phyloP scores from a whole-genome alignment of 2,329 filamentous ascomycete species.

The Akanthomyces uredinophilus region DNA sequence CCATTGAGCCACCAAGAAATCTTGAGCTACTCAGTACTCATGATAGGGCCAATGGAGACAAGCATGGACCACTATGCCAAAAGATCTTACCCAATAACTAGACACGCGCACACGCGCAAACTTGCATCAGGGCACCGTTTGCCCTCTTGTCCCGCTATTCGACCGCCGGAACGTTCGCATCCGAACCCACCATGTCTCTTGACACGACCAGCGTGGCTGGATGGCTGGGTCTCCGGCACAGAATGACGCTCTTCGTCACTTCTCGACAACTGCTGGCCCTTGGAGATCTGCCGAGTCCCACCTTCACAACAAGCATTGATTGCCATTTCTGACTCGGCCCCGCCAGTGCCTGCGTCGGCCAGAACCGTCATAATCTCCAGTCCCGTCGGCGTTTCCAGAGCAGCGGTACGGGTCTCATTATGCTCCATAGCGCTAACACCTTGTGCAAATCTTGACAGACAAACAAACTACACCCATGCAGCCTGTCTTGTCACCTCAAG shows the following conservation, averaged over 20 bases:
- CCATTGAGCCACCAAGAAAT: too few relatives aligned
- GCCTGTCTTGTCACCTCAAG: too few relatives aligned
- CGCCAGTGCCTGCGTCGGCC: background rate
- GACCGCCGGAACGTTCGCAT: background rate
- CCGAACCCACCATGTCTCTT: slow-evolving; percentile 10
- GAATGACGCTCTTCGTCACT: background rate
- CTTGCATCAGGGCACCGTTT: background rate
- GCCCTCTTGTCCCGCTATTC: background rate
- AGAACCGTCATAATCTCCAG: background rate
- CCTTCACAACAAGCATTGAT: background rate
- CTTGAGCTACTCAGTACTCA: too few relatives aligned
- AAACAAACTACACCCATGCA: background rate
- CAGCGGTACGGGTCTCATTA: background rate
- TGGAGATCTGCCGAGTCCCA: slow-evolving; percentile 9
- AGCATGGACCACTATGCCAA: too few relatives aligned
- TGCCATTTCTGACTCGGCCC: background rate
- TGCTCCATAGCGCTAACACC: background rate
- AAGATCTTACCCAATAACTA: too few relatives aligned
- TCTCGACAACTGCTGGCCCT: background rate
- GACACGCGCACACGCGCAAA: background rate
- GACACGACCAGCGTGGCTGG: background rate
- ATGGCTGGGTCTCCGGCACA: background rate
- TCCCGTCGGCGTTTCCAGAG: background rate
- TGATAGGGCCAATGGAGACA: too few relatives aligned
- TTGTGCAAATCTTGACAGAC: background rate